phyloP scores from a whole-genome alignment of 202 grass and related monocot species.

The Digitaria exilis region DNA sequence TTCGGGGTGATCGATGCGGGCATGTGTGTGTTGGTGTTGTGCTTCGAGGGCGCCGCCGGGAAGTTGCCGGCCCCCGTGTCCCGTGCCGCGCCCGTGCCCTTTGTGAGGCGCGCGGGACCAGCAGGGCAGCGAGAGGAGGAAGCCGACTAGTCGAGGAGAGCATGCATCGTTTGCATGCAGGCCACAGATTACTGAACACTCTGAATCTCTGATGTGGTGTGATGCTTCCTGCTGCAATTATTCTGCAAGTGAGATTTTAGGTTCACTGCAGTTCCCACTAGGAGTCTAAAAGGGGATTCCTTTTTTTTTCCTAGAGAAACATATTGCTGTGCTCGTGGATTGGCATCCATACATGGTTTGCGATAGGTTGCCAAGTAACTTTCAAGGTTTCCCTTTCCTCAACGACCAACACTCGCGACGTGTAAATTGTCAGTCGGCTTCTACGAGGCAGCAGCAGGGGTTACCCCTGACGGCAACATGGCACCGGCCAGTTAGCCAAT shows the following conservation, averaged over 20 bases:
- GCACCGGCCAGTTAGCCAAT: conserved; percentile 18
- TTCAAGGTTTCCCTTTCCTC: conserved; percentile 29
- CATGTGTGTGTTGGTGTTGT: conserved; percentile 15
- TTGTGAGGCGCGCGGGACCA: conserved; percentile 25
- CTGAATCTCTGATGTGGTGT: not conserved
- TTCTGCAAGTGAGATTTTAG: conserved; percentile 14
- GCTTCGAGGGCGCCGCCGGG: conserved; percentile 29
- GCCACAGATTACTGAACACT: not conserved
- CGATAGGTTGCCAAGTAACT: conserved; percentile 39
- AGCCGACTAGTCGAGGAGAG: not conserved
- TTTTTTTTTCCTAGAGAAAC: not conserved
- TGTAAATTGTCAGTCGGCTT: conserved; percentile 6
- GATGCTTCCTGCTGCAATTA: not conserved
- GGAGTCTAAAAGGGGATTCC: not conserved
- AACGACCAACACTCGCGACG: conserved; percentile 8
- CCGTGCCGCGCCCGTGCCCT: not conserved
- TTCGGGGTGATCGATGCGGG: conserved; percentile 2
- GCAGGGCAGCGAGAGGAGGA: not conserved
- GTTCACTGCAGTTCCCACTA: not conserved
- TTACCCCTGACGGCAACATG: conserved; percentile 26
- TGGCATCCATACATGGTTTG: conserved; percentile 5
- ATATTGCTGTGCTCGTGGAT: not conserved
- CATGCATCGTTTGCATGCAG: not conserved
- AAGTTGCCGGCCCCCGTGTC: not conserved
- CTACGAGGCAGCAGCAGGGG: not conserved